These are phyloP conservation scores for Xylaria sp. DNA, from an alignment of 2,329 filamentous ascomycete species.

Conservation along the genomic window DNA sequence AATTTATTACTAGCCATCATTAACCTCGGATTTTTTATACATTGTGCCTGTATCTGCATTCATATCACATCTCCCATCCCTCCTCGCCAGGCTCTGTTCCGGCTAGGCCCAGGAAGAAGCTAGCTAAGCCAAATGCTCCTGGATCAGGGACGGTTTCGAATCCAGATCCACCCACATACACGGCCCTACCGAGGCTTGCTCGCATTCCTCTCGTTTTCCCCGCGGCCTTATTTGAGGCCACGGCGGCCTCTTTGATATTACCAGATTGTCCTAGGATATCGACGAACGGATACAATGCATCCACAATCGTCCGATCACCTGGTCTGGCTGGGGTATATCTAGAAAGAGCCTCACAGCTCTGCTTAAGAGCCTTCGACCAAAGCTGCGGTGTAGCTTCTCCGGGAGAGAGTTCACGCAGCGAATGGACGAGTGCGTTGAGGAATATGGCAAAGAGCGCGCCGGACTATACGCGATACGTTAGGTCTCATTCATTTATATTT, in stretches of 20 bases:
- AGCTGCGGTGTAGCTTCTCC: constrained; percentile 54
- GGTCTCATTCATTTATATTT: not conserved
- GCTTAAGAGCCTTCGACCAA: constrained; percentile 73
- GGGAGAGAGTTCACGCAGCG: constrained; percentile 57
- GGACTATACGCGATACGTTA: constrained; percentile 48
- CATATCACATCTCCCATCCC: constrained; percentile 50
- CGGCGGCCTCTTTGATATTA: constrained; percentile 76
- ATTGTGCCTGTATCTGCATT: constrained; percentile 9
- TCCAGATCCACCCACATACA: constrained; percentile 82
- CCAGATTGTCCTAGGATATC: constrained; percentile 72
- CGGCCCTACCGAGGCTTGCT: constrained; percentile 83
- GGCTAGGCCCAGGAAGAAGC: constrained; percentile 83
- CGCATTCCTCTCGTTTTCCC: constrained; percentile 92
- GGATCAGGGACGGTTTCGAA: constrained; percentile 73
- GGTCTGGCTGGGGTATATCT: constrained; percentile 90
- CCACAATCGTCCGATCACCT: constrained; percentile 89
- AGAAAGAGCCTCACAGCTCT: constrained; percentile 75
- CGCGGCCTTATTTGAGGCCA: constrained; percentile 78
- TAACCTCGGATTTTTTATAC: constrained; percentile 30
- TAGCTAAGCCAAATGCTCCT: constrained; percentile 78
- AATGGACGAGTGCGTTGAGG: constrained; percentile 82
- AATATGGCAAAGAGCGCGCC: constrained; percentile 81
- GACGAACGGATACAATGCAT: constrained; percentile 90
- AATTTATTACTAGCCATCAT: constrained; percentile 25
- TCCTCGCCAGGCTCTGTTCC: constrained; percentile 56